phyloP scores from a whole-genome alignment of 139 green algal genomes.

The Volvox reticuliferus region DNA sequence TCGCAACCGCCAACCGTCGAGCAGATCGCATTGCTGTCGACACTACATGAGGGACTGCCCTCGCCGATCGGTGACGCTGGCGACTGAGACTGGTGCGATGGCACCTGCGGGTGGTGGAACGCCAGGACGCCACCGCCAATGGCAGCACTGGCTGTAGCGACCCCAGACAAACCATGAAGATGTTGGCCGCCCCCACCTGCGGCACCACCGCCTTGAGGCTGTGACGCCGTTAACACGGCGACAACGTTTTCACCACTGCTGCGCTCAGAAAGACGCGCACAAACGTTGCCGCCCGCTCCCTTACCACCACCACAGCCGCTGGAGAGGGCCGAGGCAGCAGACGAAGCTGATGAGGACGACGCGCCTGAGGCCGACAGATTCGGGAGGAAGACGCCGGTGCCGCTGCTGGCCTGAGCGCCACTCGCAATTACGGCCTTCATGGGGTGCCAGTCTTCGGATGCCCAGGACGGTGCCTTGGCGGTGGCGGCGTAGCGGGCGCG shows the following conservation, averaged over 20 bases:
- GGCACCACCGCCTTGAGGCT: too few relatives aligned
- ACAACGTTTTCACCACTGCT: not conserved
- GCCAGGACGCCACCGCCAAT: not conserved
- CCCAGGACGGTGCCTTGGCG: slow-evolving; percentile 43
- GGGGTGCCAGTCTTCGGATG: slow-evolving; percentile 43
- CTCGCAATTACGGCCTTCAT: slow-evolving; percentile 43
- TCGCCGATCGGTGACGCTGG: slow-evolving; percentile 1
- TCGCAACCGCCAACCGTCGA: not conserved
- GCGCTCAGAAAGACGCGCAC: not conserved
- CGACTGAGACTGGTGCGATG: not conserved
- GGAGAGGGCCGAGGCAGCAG: not conserved
- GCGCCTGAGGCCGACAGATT: not conserved
- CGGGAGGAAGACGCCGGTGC: slow-evolving; percentile 43
- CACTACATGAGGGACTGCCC: slow-evolving; percentile 9
- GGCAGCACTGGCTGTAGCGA: too few relatives aligned
- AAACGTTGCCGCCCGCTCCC: not conserved
- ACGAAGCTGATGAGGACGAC: not conserved
- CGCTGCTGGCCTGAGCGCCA: slow-evolving; percentile 20
- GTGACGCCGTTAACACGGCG: not conserved
- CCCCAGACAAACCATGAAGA: too few relatives aligned
- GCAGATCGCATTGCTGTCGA: slow-evolving; percentile 8
- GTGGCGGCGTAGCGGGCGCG: slow-evolving; percentile 38
- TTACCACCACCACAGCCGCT: not conserved
- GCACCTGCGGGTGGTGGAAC: not conserved
- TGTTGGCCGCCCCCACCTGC: too few relatives aligned